phyloP scores from a whole-genome alignment of 768 basidiomycete species.

The Dacryopinax primogenitus region DNA sequence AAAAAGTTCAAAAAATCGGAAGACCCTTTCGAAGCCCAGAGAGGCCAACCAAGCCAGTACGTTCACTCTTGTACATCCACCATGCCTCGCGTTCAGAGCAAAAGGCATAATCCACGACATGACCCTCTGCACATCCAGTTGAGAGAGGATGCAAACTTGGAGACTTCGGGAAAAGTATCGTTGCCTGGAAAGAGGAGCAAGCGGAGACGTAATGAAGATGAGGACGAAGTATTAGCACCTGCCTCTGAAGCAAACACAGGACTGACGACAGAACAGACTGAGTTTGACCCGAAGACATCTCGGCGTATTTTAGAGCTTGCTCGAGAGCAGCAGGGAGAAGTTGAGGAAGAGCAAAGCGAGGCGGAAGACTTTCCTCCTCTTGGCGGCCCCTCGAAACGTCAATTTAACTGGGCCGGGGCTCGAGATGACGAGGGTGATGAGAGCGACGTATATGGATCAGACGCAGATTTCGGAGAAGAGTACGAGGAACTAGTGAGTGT shows the following conservation, averaged over 20 bases:
- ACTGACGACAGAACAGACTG: conserved; percentile 34
- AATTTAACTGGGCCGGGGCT: conserved; percentile 27
- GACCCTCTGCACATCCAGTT: conserved; percentile 82
- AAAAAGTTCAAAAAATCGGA: conserved; percentile 1
- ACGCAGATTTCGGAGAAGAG: conserved; percentile 25
- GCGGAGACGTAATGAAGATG: conserved; percentile 35
- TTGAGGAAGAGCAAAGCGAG: conserved; percentile 49
- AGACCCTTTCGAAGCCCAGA: background rate
- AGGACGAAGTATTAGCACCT: conserved; percentile 34
- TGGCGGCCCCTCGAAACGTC: conserved; percentile 26
- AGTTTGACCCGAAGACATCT: conserved; percentile 70
- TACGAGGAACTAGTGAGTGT: conserved; percentile 34
- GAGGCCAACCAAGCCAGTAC: background rate
- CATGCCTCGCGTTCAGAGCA: conserved; percentile 56
- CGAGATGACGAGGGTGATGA: conserved; percentile 51
- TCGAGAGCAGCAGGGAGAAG: conserved; percentile 81
- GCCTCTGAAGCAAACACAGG: background rate
- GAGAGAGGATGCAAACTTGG: conserved; percentile 58
- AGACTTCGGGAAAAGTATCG: conserved; percentile 66
- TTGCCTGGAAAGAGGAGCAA: conserved; percentile 65
- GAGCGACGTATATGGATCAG: conserved; percentile 25
- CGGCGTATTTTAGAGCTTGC: conserved; percentile 84
- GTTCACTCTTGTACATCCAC: conserved; percentile 1
- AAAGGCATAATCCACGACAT: conserved; percentile 37
- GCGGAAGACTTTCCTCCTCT: conserved; percentile 27